Percentiles rank a stretch among this genome's conserved stretches.
These are phyloP conservation scores for Beauveria australis DNA, from an alignment of 2,329 filamentous ascomycete genomes.

Conservation along the genomic window DNA sequence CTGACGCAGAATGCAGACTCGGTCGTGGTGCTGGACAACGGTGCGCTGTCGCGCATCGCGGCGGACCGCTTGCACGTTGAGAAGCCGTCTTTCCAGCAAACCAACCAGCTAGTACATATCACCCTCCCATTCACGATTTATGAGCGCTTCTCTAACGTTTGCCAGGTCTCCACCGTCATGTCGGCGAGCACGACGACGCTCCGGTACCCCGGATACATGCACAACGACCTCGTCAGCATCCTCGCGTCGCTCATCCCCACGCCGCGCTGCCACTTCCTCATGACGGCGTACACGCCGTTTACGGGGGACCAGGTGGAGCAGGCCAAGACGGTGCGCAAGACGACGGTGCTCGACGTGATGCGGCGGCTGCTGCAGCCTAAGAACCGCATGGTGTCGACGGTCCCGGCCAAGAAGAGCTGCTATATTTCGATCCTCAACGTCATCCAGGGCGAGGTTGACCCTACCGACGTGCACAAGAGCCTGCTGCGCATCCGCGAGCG, in stretches of 20 bases:
- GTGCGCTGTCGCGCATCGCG: constrained; percentile 84
- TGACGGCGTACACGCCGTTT: constrained; percentile 97
- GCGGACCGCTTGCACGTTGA: constrained; percentile 91
- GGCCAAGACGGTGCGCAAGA: constrained; percentile 96
- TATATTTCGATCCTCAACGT: constrained; percentile 99
- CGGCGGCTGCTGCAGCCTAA: constrained; percentile 89
- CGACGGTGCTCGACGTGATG: constrained; percentile 97
- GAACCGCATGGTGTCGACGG: constrained; percentile 97
- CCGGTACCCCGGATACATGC: constrained; percentile 97
- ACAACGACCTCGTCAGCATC: constrained; percentile 97
- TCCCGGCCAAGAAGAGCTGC: constrained; percentile 92
- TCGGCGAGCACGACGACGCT: constrained; percentile 94
- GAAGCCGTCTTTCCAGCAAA: constrained; percentile 93
- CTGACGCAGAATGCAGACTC: constrained; percentile 95
- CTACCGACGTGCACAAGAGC: constrained; percentile 97
- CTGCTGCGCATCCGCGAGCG: constrained; percentile 91
- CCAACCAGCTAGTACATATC: constrained; percentile 72
- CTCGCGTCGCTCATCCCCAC: constrained; percentile 93
- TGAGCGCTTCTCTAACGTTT: too few relatives aligned
- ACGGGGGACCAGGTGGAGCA: constrained; percentile 94
- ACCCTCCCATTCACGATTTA: too few relatives aligned
- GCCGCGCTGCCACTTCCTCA: constrained; percentile 93
- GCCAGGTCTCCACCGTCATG: constrained; percentile 87
- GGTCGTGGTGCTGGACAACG: constrained; percentile 94
- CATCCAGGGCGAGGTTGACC: constrained; percentile 96